phyloP scores from a whole-genome alignment of 2,329 filamentous ascomycete species.

The Rachicladosporium sp. region DNA sequence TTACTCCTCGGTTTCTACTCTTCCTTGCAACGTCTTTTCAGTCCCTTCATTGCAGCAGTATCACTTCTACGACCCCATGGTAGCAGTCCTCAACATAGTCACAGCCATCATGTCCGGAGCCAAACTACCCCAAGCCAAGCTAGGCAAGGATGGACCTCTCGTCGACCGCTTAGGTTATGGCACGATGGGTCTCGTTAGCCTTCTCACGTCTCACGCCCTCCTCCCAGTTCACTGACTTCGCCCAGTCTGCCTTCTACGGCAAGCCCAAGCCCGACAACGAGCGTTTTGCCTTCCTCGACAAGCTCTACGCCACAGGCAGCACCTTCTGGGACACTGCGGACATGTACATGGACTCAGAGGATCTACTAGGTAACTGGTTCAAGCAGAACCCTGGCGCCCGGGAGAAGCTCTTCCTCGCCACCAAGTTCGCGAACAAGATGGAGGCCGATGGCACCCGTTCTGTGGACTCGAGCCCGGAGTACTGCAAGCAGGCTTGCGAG shows the following conservation, averaged over 20 bases:
- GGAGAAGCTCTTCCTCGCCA: constrained; percentile 38
- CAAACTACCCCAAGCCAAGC: constrained; percentile 30
- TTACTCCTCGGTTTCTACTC: too few relatives aligned
- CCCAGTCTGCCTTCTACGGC: constrained; percentile 32
- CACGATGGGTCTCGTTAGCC: constrained; percentile 36
- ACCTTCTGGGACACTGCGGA: constrained; percentile 39
- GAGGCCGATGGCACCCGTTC: constrained; percentile 27
- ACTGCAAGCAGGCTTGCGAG: constrained; percentile 27
- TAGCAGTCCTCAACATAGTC: too few relatives aligned
- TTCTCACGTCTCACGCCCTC: neutral
- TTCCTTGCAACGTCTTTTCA: too few relatives aligned
- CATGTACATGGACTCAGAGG: constrained; percentile 31
- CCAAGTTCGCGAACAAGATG: constrained; percentile 38
- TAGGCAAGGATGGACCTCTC: constrained; percentile 41
- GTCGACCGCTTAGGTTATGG: constrained; percentile 42
- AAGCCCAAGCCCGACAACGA: constrained; percentile 37
- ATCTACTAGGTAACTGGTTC: constrained; percentile 32
- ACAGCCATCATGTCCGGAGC: too few relatives aligned
- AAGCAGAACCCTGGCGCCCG: constrained; percentile 34
- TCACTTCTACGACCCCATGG: too few relatives aligned
- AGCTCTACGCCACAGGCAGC: constrained; percentile 38
- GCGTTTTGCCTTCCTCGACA: constrained; percentile 40
- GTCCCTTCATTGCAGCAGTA: too few relatives aligned
- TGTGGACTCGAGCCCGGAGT: constrained; percentile 31
- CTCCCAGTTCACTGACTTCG: neutral